Base-by-base conservation (phyloP, 305 asterid genomes). In the Fraxinus baroniana region DNA sequence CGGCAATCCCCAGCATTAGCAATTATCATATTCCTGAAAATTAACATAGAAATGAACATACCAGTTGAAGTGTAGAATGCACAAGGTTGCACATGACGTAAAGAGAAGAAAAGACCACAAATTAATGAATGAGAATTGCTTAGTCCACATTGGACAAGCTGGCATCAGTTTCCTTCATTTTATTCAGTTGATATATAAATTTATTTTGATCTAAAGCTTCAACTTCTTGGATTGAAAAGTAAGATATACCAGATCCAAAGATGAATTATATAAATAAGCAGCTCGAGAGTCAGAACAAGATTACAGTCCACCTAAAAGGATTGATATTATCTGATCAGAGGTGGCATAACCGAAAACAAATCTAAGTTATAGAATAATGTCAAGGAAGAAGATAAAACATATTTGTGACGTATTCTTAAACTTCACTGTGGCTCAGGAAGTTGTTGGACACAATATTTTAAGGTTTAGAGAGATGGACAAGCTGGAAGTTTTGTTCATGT, bases 1-100 rank as follows among this genome's bases (percentile, higher is more conserved):
- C 98, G 92, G 3, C 97, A 94, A 86, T 96, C 99, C 75, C 99
- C 98, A 8, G 96, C 98, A 82, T 96, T 96, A 26, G 98, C 98
- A 41, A 94, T 88, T 78, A 90, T 83, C 95, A 94, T 79, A 12
- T 88, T 92, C 92, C 98, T 95, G 93, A 26, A 33, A 13, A 72
- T 12, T 41, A 41, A 73, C 55, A 74, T 26, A 28, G n/a, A 62
- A 80, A 9, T 49, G 1, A 60, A 70, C n/a, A 15, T 24, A 55
- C 0, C 0, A 24, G 46, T 52, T 39, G 12, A n/a, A 41, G 24
- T 41, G 49, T 52, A 74, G 12, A 72, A 32, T 46, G 8, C 15
- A n/a, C 17, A 9, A 13, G 46, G 9, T 80, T 9, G 35, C 24
- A 57, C 46, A 20, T 60, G 30, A 77, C 6, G 55, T 10, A 57